Conservation (phyloP, 2,329 filamentous ascomycete genomes). For the Colletotrichum sp. region DNA sequence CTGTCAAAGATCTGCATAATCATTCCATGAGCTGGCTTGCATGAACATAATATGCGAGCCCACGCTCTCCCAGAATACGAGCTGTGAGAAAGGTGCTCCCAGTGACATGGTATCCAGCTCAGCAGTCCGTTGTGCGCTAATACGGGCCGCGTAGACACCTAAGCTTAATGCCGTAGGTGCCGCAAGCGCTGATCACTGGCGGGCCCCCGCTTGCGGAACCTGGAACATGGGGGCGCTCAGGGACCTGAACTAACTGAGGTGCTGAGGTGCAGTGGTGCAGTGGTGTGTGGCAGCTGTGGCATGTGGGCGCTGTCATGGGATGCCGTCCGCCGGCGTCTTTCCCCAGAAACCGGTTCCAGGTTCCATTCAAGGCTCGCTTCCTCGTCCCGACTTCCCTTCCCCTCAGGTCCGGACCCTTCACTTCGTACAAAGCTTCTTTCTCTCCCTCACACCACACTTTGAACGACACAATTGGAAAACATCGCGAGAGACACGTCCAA, state of each 20-base stretch:
- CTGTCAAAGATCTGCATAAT: background rate
- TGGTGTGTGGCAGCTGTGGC: constrained; percentile 1
- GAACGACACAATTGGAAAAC: background rate
- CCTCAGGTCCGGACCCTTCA: background rate
- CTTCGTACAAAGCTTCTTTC: background rate
- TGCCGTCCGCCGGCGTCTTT: background rate
- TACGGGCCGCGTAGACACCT: background rate
- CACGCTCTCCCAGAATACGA: background rate
- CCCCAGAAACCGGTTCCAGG: background rate
- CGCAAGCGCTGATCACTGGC: background rate
- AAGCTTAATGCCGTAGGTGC: background rate
- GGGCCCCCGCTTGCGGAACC: background rate
- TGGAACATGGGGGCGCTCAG: constrained; percentile 3
- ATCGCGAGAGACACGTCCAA: background rate
- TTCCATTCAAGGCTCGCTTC: background rate
- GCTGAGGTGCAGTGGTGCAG: background rate
- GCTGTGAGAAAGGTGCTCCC: background rate
- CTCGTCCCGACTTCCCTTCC: background rate
- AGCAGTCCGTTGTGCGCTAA: background rate
- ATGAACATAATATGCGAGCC: background rate
- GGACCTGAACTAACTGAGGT: background rate
- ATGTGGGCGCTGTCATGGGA: background rate
- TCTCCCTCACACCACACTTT: background rate
- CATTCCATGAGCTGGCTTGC: background rate
- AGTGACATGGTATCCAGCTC: background rate